phyloP scores from a whole-genome alignment of 192 early-diverging fungal species.

The Coemansia sp. region DNA sequence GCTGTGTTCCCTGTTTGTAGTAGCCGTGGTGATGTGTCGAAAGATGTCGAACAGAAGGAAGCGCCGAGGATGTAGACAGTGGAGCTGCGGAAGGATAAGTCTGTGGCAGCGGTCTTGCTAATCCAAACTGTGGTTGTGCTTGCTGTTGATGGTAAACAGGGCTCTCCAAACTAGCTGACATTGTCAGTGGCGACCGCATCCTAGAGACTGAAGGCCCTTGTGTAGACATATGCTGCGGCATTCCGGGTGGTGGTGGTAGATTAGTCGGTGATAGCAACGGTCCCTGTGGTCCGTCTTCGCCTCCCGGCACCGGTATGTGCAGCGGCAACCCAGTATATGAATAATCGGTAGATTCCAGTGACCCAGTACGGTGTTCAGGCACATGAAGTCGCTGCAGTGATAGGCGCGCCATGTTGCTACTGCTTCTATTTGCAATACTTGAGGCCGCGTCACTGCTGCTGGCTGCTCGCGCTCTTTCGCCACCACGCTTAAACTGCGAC shows the following conservation, averaged over 20 bases:
- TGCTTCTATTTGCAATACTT: constrained; percentile 16
- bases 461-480: constrained; percentile 10
- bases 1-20: constrained; percentile 9
- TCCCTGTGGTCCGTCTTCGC: background rate
- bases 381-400: background rate
- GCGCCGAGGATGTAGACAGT: constrained; percentile 13
- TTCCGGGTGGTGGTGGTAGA: constrained; percentile 15
- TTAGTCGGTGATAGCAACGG: constrained; percentile 11
- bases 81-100: constrained; percentile 21
- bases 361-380: background rate
- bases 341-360: background rate
- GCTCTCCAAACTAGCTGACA: constrained; percentile 3
- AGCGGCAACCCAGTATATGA: background rate
- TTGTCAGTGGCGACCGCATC: constrained; percentile 16
- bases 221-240: background rate
- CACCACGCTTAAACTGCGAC: background rate
- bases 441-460: constrained; percentile 11
- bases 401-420: background rate
- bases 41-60: constrained; percentile 15
- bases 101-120: background rate
- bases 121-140: background rate
- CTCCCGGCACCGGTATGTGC: background rate
- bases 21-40: constrained; percentile 10
- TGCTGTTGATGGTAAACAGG: constrained; percentile 17
- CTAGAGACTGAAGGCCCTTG: constrained; percentile 12